Conservation (phyloP, 345 rosid genomes). For the Alliaria petiolata region DNA sequence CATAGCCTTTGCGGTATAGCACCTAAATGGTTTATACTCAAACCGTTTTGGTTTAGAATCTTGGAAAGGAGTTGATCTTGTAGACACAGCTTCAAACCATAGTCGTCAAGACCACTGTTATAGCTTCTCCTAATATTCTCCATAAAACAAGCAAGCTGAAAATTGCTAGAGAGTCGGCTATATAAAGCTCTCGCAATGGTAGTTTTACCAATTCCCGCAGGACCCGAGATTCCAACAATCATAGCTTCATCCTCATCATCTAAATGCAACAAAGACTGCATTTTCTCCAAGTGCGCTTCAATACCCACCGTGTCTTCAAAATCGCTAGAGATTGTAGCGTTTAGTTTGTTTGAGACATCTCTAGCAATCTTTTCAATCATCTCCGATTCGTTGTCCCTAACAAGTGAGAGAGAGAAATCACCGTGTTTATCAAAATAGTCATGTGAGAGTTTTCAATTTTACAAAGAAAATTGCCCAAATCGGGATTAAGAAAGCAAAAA, state of each 20-base stretch:
- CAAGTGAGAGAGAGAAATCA: background rate
- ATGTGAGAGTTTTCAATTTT: too few species aligned
- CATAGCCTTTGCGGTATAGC: background rate
- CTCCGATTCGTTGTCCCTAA: constrained; percentile 4
- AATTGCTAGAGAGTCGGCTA: background rate
- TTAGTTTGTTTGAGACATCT: constrained; percentile 1
- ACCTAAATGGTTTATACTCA: background rate
- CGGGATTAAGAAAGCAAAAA: too few species aligned
- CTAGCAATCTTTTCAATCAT: constrained; percentile 12
- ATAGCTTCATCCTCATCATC: background rate
- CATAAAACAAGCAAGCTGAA: background rate
- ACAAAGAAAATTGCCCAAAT: too few species aligned
- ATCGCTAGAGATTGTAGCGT: background rate
- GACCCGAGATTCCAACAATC: background rate
- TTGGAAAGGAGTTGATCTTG: constrained; percentile 12
- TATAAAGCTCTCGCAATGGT: background rate
- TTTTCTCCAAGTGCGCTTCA: background rate
- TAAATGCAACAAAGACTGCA: background rate
- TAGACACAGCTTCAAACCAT: background rate
- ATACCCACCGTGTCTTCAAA: constrained; percentile 12
- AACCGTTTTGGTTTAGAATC: background rate
- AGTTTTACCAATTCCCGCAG: constrained; percentile 21
- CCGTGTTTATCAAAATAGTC: too few species aligned
- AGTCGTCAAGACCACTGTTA: background rate
- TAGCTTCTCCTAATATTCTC: background rate